Conservation (phyloP, 2,329 filamentous ascomycete species). For the Colletotrichum euphorbiae region DNA sequence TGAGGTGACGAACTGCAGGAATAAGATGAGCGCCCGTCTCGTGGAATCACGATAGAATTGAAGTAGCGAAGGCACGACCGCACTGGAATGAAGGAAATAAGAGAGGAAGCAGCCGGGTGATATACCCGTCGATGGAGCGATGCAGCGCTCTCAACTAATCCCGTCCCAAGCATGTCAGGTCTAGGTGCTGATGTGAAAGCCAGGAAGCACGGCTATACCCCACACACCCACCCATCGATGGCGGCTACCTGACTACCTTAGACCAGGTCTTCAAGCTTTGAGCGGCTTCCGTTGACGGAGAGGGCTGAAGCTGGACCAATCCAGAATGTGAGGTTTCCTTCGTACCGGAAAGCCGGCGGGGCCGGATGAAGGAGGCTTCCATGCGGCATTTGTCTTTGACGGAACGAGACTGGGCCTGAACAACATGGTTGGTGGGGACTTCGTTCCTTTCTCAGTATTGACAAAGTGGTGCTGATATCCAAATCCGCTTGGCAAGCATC, state of each 20-base stretch:
- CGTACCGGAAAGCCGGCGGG: not conserved
- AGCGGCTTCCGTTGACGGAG: conserved; percentile 30
- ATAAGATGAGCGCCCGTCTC: not conserved
- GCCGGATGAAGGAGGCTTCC: conserved; percentile 17
- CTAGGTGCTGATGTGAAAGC: conserved; percentile 1
- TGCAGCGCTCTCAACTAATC: not conserved
- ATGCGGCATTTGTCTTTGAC: conserved; percentile 12
- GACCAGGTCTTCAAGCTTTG: conserved; percentile 14
- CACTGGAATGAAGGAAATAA: not conserved
- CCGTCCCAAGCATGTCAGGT: not conserved
- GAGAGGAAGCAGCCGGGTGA: conserved; percentile 3
- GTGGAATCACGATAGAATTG: not conserved
- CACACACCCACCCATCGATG: conserved; percentile 5
- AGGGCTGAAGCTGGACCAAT: conserved; percentile 32
- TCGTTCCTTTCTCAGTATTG: conserved; percentile 14
- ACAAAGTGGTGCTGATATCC: conserved; percentile 25
- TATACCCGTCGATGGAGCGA: conserved; percentile 13
- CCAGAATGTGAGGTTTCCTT: conserved; percentile 2
- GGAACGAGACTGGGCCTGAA: conserved; percentile 10
- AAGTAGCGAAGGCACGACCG: conserved; percentile 5
- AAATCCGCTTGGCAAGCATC: conserved; percentile 27
- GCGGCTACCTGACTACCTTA: not conserved
- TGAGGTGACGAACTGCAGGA: conserved; percentile 16
- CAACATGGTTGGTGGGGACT: conserved; percentile 18
- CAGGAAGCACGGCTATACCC: not conserved